Evolutionary conservation across 148 eudicot genomes (phyloP).

Genomic region (Limonium bicolor): DNA sequence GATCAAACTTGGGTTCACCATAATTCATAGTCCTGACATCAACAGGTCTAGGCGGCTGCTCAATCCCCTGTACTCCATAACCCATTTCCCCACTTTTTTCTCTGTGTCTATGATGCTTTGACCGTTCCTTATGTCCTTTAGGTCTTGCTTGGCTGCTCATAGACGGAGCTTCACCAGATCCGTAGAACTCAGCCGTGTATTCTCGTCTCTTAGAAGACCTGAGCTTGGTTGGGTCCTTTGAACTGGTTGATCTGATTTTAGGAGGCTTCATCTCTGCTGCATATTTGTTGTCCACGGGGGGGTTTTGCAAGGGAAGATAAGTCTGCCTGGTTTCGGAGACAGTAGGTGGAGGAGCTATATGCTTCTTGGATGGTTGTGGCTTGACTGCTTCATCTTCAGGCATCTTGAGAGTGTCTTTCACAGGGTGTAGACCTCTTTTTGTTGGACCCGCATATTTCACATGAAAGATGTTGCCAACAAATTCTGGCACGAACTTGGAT

Average conservation of each 20-base stretch:
- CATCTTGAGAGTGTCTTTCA: constrained; percentile 64
- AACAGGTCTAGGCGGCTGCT: constrained; percentile 35
- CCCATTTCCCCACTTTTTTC: constrained; percentile 58
- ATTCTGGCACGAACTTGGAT: constrained; percentile 39
- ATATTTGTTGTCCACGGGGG: constrained; percentile 24
- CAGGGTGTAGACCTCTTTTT: constrained; percentile 45
- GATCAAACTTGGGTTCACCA: constrained; percentile 41
- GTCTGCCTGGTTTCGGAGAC: constrained; percentile 40
- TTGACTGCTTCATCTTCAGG: constrained; percentile 58
- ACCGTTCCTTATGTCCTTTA: constrained; percentile 66
- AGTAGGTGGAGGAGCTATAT: constrained; percentile 53
- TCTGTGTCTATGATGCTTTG: constrained; percentile 72
- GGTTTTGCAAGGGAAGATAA: constrained; percentile 13
- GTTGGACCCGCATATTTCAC: constrained; percentile 15
- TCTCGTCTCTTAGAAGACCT: constrained; percentile 70
- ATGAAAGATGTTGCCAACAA: constrained; percentile 18
- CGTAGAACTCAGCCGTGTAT: constrained; percentile 71
- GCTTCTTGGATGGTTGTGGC: constrained; percentile 36
- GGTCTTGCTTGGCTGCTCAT: constrained; percentile 32
- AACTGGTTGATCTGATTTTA: constrained; percentile 46
- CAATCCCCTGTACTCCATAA: constrained; percentile 14
- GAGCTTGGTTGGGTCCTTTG: constrained; percentile 69
- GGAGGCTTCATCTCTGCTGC: constrained; percentile 39
- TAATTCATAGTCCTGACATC: constrained; percentile 34
- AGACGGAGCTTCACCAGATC: constrained; percentile 37